These are phyloP conservation scores for Coemansia sp. DNA, from an alignment of 192 early-diverging fungal species.

Conservation along the genomic window DNA sequence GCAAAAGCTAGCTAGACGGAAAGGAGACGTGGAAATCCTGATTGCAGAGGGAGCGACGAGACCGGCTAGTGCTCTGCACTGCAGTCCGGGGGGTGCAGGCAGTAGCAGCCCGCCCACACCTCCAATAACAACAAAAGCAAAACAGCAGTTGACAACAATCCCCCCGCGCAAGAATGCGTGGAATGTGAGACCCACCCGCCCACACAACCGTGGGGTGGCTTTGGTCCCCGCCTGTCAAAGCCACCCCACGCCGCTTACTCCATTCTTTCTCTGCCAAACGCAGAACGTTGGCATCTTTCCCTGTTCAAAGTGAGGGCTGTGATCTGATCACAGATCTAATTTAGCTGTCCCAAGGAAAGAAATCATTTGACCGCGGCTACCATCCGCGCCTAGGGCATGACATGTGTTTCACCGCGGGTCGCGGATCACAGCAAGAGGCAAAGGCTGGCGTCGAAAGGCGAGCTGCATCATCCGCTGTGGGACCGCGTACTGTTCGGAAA, in stretches of 20 bases:
- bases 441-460: constrained; percentile 54
- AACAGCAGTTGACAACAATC: constrained; percentile 20
- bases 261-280: constrained; percentile 1
- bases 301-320: neutral
- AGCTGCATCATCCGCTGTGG: neutral
- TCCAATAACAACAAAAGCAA: constrained; percentile 7
- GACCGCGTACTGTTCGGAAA: constrained; percentile 41
- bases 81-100: constrained; percentile 3
- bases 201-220: constrained; percentile 2
- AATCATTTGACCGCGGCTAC: too few species aligned
- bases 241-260: constrained; percentile 65
- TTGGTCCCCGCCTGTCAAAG: constrained; percentile 41
- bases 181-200: constrained; percentile 17
- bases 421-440: constrained; percentile 56
- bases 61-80: neutral
- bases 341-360: too few species aligned
- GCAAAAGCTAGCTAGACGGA: neutral
- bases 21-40: neutral
- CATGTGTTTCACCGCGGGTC: too few species aligned
- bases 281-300: neutral
- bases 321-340: neutral
- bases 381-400: too few species aligned
- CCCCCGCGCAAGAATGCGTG: constrained; percentile 13
- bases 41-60: neutral
- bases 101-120: neutral